Evolutionary conservation across 441 rosid genomes (phyloP).

Genomic region (Lepidium campestre): DNA sequence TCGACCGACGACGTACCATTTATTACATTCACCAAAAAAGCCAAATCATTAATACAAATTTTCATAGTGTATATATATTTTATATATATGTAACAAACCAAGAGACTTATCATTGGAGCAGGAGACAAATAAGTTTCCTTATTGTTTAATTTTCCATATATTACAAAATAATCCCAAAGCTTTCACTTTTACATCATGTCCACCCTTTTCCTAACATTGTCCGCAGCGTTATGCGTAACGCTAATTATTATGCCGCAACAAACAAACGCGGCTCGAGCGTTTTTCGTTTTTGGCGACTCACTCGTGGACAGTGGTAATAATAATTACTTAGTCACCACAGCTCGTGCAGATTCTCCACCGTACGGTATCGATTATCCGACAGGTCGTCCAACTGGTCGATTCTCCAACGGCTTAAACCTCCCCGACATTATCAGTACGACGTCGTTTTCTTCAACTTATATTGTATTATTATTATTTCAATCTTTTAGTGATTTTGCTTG

Average conservation of each 20-base stretch:
- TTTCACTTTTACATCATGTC: slow-evolving; percentile 7
- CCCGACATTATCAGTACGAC: slow-evolving; percentile 51
- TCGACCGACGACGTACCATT: slow-evolving; percentile 25
- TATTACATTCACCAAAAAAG: slow-evolving; percentile 22
- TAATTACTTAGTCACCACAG: slow-evolving; percentile 50
- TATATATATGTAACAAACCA: background rate
- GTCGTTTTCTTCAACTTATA: background rate
- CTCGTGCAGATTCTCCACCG: slow-evolving; percentile 46
- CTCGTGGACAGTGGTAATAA: slow-evolving; percentile 58
- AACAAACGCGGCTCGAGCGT: slow-evolving; percentile 38
- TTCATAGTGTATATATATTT: background rate
- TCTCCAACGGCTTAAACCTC: slow-evolving; percentile 61
- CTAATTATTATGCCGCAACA: slow-evolving; percentile 13
- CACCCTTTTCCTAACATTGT: background rate
- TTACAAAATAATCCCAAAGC: background rate
- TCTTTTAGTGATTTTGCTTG: background rate
- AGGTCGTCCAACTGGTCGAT: slow-evolving; percentile 50
- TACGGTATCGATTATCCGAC: slow-evolving; percentile 61
- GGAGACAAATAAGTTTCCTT: background rate
- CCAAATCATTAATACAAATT: background rate
- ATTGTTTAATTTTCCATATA: background rate
- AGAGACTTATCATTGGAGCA: background rate
- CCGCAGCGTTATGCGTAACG: background rate
- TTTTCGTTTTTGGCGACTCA: slow-evolving; percentile 57
- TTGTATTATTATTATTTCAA: background rate